These are phyloP conservation scores for Kuraishia cidri DNA, from an alignment of 805 yeast species.

Conservation along the genomic window DNA sequence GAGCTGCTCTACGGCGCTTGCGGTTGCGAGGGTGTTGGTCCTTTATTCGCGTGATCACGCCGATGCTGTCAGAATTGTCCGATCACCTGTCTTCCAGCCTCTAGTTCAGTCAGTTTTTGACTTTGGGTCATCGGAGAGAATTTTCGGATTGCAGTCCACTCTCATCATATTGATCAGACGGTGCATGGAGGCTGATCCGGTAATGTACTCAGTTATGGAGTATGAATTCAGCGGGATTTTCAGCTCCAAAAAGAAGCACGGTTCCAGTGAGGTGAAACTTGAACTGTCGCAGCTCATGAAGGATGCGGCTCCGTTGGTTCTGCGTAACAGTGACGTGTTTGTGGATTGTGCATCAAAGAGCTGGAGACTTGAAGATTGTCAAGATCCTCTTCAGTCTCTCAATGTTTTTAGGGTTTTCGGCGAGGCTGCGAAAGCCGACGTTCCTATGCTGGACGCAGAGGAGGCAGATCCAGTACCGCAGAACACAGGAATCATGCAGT, in stretches of 20 bases:
- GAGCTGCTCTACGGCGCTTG: slow-evolving; percentile 36
- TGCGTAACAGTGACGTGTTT: slow-evolving; percentile 20
- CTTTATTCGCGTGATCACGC: slow-evolving; percentile 38
- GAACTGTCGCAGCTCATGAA: slow-evolving; percentile 37
- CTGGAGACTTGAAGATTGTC: slow-evolving; percentile 7
- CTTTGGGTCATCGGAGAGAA: no score
- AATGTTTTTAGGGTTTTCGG: background rate
- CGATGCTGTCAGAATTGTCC: slow-evolving; percentile 28
- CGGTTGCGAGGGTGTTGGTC: slow-evolving; percentile 45
- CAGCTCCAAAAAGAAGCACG: slow-evolving; percentile 15
- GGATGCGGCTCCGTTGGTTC: slow-evolving; percentile 39
- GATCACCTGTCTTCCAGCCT: slow-evolving; percentile 35
- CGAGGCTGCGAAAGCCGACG: background rate
- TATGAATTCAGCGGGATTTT: slow-evolving; percentile 41
- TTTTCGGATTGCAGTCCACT: slow-evolving; percentile 29
- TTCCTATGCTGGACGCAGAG: background rate
- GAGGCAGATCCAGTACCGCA: background rate
- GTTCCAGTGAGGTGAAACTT: slow-evolving; percentile 17
- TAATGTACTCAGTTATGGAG: slow-evolving; percentile 37
- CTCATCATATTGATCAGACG: slow-evolving; percentile 52
- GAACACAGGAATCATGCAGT: slow-evolving; percentile 50
- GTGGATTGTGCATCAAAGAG: slow-evolving; percentile 12
- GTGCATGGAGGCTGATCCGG: slow-evolving; percentile 54
- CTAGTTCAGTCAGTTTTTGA: no score
- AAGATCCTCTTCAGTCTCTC: slow-evolving; percentile 2